Evolutionary conservation across 352 stramenopile genomes (phyloP), one percentile per base, ranked within the genome.

Genomic region (Globisporangium perplexum): DNA sequence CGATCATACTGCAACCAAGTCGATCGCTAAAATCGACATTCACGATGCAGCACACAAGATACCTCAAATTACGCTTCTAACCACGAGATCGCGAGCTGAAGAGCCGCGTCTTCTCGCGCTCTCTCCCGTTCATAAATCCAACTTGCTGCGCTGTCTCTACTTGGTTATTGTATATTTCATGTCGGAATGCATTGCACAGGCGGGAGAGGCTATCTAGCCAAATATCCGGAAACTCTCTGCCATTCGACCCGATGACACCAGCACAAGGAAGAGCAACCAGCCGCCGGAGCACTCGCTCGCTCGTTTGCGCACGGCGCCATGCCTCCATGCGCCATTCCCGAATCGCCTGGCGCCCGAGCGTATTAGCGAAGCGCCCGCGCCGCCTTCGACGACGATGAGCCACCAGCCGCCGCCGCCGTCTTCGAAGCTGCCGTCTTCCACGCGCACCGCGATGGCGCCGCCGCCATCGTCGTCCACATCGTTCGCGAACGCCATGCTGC

Each of bases 321-420:
- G 33, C 33, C 5, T 8, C 31, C 10, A 38, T 38, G 31, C 31
- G 33, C 33, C 33, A 39, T 39, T 39, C 33, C 33, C 12, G 14
- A 39, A 30, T 30, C 26, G 26, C 18, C 31, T 8, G 31, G 10
- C 31, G 31, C 31, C 12, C 12, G 33, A 39, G 33, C 33, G 33
- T 39, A 11, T 12, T 18, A 18, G 33, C 11, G 30, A 39, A 18
- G 33, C 11, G 30, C 12, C 30, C 30, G 11, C 41, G 18, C 26
- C 15, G n/a, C 41, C n/a, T 0, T n/a, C 20, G 20, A n/a, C 23
- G 23, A 52, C 2, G 12, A 59, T 59, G 53, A 59, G 53, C 36
- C 38, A 43, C 15, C 45, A 50, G 10, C 42, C 43, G 24, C 53
- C 53, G n/a, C 41, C 41, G 22, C 41, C 41, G 18, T 38, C 53